Percentiles rank a stretch among this genome's conserved stretches.
Conservation (phyloP, 2,329 filamentous ascomycete genomes). For the Aphanocladium album region DNA sequence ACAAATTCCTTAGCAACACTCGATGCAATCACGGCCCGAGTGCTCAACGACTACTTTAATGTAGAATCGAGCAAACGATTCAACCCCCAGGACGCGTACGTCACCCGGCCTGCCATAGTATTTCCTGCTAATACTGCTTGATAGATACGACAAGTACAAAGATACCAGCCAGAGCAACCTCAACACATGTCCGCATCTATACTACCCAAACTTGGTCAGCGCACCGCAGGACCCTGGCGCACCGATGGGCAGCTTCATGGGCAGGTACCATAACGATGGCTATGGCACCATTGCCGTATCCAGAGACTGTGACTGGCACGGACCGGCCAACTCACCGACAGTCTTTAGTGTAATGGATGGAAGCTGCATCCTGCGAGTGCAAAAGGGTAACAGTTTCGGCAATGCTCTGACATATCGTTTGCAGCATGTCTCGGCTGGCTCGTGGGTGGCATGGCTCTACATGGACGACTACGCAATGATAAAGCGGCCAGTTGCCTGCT, state of each 20-base stretch:
- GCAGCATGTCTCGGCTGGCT: slow-evolving; percentile 18
- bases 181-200: slow-evolving; percentile 16
- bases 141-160: slow-evolving; percentile 2
- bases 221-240: slow-evolving; percentile 28
- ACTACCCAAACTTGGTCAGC: slow-evolving; percentile 16
- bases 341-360: slow-evolving; percentile 7
- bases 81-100: slow-evolving; percentile 16
- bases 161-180: slow-evolving; percentile 5
- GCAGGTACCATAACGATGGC: slow-evolving; percentile 32
- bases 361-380: slow-evolving; percentile 17
- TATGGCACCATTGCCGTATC: slow-evolving; percentile 19
- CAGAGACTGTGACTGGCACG: slow-evolving; percentile 16
- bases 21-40: slow-evolving; percentile 19
- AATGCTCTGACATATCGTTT: slow-evolving; percentile 17
- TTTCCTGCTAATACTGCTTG: neutral
- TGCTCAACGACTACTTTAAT: slow-evolving; percentile 21
- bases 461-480: slow-evolving; percentile 17
- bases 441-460: slow-evolving; percentile 21
- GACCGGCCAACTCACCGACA: slow-evolving; percentile 14
- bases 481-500: slow-evolving; percentile 14
- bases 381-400: slow-evolving; percentile 17
- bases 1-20: slow-evolving; percentile 13
- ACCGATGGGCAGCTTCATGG: slow-evolving; percentile 37
- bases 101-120: neutral
- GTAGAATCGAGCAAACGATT: slow-evolving; percentile 13